A percentile compares a stretch with the other conserved stretches of the same genome.
phyloP scores from a whole-genome alignment of 163 green algal genomes.

The Chloroidium sp. region DNA sequence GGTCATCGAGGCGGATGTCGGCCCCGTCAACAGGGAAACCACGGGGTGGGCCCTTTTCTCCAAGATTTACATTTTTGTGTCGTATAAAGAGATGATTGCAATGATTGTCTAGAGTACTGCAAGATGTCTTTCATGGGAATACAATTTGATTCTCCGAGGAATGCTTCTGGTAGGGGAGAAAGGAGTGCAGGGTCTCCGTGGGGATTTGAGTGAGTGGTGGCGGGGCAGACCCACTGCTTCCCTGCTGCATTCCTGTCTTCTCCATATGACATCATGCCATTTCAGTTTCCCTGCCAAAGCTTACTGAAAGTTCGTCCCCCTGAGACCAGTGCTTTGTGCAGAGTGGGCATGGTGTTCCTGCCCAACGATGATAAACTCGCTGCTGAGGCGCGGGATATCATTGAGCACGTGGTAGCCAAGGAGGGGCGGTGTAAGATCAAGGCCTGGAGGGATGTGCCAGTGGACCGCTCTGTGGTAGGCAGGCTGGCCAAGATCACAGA shows the following conservation, averaged over 20 bases:
- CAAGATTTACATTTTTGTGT: no score
- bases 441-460: conserved; percentile 88
- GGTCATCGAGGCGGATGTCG: conserved; percentile 78
- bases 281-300: no score
- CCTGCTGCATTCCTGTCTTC: no score
- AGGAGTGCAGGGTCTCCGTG: no score
- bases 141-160: no score
- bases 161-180: no score
- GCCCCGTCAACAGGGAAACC: conserved; percentile 54
- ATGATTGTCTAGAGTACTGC: no score
- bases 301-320: no score
- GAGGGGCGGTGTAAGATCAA: conserved; percentile 77
- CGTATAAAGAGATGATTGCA: neutral
- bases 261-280: no score
- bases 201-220: no score
- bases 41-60: conserved; percentile 43
- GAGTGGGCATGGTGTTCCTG: conserved; percentile 97
- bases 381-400: conserved; percentile 56
- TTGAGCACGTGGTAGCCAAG: conserved; percentile 55
- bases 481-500: conserved; percentile 76
- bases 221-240: no score
- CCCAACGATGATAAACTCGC: conserved; percentile 81
- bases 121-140: no score
- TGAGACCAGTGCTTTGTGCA: conserved; percentile 23
- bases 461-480: conserved; percentile 78